Base-by-base conservation (phyloP, 73 alveolate genomes). In the Loxodes magnus region DNA sequence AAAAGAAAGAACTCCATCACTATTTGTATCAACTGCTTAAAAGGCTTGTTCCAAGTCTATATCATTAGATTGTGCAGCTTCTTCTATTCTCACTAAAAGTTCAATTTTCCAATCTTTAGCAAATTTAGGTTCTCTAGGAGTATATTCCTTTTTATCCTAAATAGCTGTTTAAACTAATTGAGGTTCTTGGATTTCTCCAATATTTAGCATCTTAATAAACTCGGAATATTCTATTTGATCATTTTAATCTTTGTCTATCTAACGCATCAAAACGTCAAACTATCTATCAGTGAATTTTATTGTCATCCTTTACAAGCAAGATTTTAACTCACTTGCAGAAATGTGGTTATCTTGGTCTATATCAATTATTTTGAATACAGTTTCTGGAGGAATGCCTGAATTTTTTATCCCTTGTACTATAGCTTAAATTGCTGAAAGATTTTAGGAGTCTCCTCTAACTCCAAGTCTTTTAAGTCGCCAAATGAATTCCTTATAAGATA, bases 351-450 rank as follows among this genome's bases (percentile, higher is more conserved):
- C 74, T 20, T 51, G 37, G 52, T 76, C 61, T 33, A 54, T 62
- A 48, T 76, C 90, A 63, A 76, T 69, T 0, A 33, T 54, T n/a
- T 35, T 61, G 51, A 76, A 76, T 16, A 75, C 80, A 30, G 77
- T 57, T 28, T 54, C 43, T 0, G 84, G n/a, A n/a, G n/a, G n/a
- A n/a, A n/a, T n/a, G n/a, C n/a, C n/a, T n/a, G n/a, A n/a, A n/a
- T n/a, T n/a, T n/a, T n/a, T n/a, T n/a, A n/a, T n/a, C n/a, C n/a
- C n/a, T n/a, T n/a, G n/a, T n/a, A n/a, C n/a, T n/a, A n/a, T n/a
- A n/a, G n/a, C n/a, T n/a, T n/a, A n/a, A n/a, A n/a, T n/a, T n/a
- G n/a, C n/a, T n/a, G n/a, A n/a, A n/a, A n/a, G n/a, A n/a, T n/a
- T n/a, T n/a, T n/a, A n/a, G n/a, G n/a, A n/a, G n/a, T n/a, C n/a